Conservation (phyloP, 192 early-diverging fungal genomes). For the Podila minutissima region DNA sequence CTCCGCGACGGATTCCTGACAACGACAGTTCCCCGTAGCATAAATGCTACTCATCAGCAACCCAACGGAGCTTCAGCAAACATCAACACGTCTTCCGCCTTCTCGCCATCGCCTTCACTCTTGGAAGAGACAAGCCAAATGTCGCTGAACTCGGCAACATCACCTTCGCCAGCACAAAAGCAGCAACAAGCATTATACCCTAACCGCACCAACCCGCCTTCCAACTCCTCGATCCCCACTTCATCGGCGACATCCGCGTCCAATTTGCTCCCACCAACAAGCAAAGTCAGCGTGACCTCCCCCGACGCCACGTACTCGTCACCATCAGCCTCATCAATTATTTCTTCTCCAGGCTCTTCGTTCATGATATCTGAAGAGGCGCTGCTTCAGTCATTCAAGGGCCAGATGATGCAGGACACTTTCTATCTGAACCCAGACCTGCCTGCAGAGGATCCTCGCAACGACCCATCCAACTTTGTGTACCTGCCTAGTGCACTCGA, state of each 20-base stretch:
- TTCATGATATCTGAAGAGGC: constrained; percentile 7
- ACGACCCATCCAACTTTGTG: constrained; percentile 15
- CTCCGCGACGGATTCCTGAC: constrained; percentile 27
- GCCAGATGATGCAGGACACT: constrained; percentile 21
- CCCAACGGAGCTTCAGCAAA: not conserved
- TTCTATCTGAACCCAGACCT: constrained; percentile 12
- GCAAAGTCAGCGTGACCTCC: not conserved
- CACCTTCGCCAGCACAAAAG: not conserved
- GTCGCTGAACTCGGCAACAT: not conserved
- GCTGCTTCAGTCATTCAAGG: constrained; percentile 7
- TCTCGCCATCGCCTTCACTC: not conserved
- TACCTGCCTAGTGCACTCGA: constrained; percentile 20
- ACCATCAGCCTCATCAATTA: not conserved
- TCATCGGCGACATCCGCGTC: not conserved
- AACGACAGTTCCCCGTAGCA: not conserved
- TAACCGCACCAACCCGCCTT: not conserved
- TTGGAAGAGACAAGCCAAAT: not conserved
- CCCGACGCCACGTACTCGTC: not conserved
- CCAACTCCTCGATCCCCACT: not conserved
- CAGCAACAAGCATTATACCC: not conserved
- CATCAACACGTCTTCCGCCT: not conserved
- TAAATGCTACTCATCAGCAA: not conserved
- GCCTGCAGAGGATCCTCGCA: constrained; percentile 20
- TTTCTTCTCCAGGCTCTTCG: constrained; percentile 7
- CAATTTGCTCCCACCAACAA: not conserved